A percentile compares a stretch with the other conserved stretches of the same genome.
These are phyloP conservation scores for Cladophialophora immunda DNA, from an alignment of 2,329 filamentous ascomycete species.

Conservation along the genomic window DNA sequence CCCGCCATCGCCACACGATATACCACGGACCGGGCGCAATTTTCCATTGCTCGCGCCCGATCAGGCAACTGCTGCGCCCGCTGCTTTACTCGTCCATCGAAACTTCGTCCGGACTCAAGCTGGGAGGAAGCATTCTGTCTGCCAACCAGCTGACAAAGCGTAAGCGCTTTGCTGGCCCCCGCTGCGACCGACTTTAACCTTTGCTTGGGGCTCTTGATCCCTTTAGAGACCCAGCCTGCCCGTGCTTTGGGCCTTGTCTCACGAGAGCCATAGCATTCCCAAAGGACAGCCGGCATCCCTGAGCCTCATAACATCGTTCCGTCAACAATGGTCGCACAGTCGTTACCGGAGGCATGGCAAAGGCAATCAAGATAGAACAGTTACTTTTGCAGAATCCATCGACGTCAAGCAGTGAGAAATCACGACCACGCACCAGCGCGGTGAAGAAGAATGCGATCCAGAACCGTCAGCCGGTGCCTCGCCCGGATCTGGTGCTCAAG, in stretches of 20 bases:
- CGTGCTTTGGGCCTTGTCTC: conserved; percentile 15
- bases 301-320: conserved; percentile 4
- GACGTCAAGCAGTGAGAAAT: background rate
- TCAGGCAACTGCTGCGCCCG: conserved; percentile 13
- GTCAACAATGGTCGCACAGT: conserved; percentile 19
- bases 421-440: background rate
- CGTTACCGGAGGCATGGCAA: conserved; percentile 28
- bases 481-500: conserved; percentile 25
- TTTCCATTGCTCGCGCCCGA: background rate
- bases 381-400: conserved; percentile 14
- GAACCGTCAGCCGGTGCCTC: conserved; percentile 15
- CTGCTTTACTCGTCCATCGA: conserved; percentile 18
- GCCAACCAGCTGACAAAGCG: conserved; percentile 24
- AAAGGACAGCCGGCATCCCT: conserved; percentile 14
- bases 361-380: conserved; percentile 31
- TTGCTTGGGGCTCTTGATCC: conserved; percentile 4
- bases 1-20: background rate
- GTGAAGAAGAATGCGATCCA: conserved; percentile 11
- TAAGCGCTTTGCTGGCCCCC: conserved; percentile 26
- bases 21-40: background rate
- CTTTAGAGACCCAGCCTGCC: conserved; percentile 11
- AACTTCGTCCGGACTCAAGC: background rate
- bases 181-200: conserved; percentile 11
- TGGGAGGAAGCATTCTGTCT: background rate
- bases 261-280: conserved; percentile 21